Conservation (phyloP, 2,329 filamentous ascomycete genomes). For the Epichloe sp. region DNA sequence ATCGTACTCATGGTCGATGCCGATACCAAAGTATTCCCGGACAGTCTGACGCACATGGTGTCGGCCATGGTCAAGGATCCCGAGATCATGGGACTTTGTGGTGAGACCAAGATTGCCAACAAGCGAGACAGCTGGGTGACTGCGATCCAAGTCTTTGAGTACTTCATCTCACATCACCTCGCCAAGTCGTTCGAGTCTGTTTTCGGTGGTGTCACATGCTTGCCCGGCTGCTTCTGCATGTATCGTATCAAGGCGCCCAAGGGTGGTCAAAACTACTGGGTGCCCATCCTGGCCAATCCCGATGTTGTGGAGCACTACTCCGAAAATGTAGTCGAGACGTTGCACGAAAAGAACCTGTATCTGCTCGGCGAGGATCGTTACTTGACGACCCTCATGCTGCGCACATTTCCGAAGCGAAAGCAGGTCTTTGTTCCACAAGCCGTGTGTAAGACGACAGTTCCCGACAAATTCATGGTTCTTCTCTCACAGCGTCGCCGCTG, state of each 20-base stretch:
- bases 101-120: constrained; percentile 99
- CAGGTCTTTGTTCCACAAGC: constrained; percentile 97
- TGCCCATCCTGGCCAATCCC: constrained; percentile 93
- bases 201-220: constrained; percentile 96
- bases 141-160: constrained; percentile 98
- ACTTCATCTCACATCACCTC: constrained; percentile 97
- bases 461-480: constrained; percentile 81
- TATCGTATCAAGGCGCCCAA: constrained; percentile 99
- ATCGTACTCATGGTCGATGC: constrained; percentile 98
- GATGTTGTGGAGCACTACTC: constrained; percentile 99
- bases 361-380: constrained; percentile 90
- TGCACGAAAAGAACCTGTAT: constrained; percentile 94
- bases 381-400: constrained; percentile 91
- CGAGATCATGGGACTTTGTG: constrained; percentile 97
- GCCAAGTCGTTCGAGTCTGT: constrained; percentile 96
- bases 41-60: constrained; percentile 96
- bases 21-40: constrained; percentile 97
- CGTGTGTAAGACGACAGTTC: constrained; percentile 96
- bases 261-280: constrained; percentile 98
- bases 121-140: constrained; percentile 91
- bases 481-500: constrained; percentile 90
- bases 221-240: constrained; percentile 99
- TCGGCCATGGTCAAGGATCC: constrained; percentile 98
- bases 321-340: constrained; percentile 94
- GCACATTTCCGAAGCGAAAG: constrained; percentile 97